Evolutionary conservation across 805 yeast genomes (phyloP), one percentile per base, ranked within the genome.

Genomic region (Lipomyces kockii): DNA sequence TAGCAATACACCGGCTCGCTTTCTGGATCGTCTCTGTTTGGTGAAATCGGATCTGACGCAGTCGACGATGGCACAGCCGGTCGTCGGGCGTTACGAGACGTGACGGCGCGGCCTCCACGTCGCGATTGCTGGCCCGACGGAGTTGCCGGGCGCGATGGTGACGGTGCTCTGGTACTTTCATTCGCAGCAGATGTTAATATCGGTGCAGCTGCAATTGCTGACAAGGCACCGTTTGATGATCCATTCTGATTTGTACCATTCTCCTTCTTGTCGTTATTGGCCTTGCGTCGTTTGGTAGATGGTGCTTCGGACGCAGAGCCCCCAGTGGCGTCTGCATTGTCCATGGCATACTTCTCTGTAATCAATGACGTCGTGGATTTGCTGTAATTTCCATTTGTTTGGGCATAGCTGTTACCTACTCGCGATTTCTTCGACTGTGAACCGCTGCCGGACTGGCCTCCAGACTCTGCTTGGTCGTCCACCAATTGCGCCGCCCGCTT

Each of bases 1-100:
- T 94, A 93, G 78, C 99, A 95, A 77, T 94, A 94, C 1, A 92
- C 86, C 0, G 97, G 97, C 75, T 93, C 98, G 27, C 65, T 71
- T 63, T 66, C 72, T 54, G 65, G 62, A 25, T 64, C 76, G 62
- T 32, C 75, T 58, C 55, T 71, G 63, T 32, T 63, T 29, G 39
- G 67, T 2, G 49, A 53, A 17, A 37, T 29, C 46, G 66, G 66
- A 51, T 63, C 67, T 35, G 62, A 52, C 3, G 64, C 64, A 37
- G 49, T 29, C n/a, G 55, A 52, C 8, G 34, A 17, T 12, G 55
- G 55, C 20, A 29, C 55, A 12, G 39, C 65, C 25, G 46, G 25
- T n/a, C 55, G 29, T 52, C 55, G 29, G 2, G 55, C 27, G n/a
- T 52, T 52, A 25, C 55, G 55, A 22, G 55, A 52, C 17, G 55